Percentiles rank a stretch among this genome's conserved stretches.
phyloP scores from a whole-genome alignment of 306 rosid genomes.

The Vigna mungo region DNA sequence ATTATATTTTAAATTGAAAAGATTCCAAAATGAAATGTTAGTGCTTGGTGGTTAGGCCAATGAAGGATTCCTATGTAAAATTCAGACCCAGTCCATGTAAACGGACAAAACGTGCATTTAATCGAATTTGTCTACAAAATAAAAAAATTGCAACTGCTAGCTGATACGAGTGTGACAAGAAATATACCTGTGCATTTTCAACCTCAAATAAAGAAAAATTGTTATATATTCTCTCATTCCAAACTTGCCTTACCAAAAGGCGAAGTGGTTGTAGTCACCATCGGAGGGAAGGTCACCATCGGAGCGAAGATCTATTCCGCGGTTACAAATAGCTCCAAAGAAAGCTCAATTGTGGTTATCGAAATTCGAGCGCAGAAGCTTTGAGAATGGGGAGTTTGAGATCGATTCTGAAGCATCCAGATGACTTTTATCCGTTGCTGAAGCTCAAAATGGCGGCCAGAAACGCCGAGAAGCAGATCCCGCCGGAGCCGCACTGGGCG shows the following conservation, averaged over 20 bases:
- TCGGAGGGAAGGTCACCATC: not conserved
- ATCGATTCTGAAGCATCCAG: slow-evolving; percentile 80
- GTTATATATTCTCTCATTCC: not conserved
- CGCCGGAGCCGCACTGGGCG: slow-evolving; percentile 87
- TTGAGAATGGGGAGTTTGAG: slow-evolving; percentile 69
- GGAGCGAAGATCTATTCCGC: not conserved
- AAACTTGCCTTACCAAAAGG: not conserved
- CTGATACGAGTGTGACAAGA: no score
- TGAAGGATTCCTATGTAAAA: not conserved
- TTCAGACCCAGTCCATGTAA: not conserved
- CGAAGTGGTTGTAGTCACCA: slow-evolving; percentile 16
- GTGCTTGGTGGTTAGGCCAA: not conserved
- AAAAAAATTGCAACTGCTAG: not conserved
- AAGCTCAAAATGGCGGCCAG: slow-evolving; percentile 83
- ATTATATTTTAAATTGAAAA: not conserved
- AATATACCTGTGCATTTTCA: not conserved
- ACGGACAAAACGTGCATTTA: not conserved
- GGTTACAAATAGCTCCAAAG: not conserved
- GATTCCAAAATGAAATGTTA: not conserved
- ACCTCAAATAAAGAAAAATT: not conserved
- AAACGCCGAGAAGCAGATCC: slow-evolving; percentile 93
- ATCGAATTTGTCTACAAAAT: not conserved
- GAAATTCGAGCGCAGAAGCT: not conserved
- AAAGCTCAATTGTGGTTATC: not conserved
- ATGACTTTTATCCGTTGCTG: slow-evolving; percentile 80